Conservation (phyloP, 805 yeast species). For the Nakazawaea ernobii region DNA sequence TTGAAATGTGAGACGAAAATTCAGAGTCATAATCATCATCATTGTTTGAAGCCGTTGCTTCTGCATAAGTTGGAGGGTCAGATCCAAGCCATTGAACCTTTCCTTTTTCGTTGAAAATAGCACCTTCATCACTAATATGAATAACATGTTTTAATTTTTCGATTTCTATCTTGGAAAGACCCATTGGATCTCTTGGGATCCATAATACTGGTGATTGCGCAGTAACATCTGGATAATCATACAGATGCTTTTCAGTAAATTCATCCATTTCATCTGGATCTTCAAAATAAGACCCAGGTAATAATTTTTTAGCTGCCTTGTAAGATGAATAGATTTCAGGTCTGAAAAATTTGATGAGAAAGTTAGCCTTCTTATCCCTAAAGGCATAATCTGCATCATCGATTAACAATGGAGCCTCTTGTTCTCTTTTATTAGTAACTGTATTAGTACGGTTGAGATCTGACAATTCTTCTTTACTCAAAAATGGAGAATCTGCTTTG, state of each 20-base stretch:
- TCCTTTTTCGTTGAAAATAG: slow-evolving; percentile 50
- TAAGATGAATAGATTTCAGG: slow-evolving; percentile 51
- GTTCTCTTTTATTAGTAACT: slow-evolving; percentile 6
- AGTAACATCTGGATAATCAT: slow-evolving; percentile 67
- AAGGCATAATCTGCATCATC: slow-evolving; percentile 48
- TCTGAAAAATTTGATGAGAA: slow-evolving; percentile 42
- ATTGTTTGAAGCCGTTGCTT: neutral
- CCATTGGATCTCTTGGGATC: slow-evolving; percentile 90
- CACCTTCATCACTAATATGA: slow-evolving; percentile 61
- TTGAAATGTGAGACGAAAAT: neutral
- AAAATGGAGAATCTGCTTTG: slow-evolving; percentile 15
- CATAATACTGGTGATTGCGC: slow-evolving; percentile 73
- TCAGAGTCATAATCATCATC: neutral
- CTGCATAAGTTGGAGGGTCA: slow-evolving; percentile 35
- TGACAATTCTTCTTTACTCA: slow-evolving; percentile 13
- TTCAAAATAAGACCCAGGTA: slow-evolving; percentile 56
- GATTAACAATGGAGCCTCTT: slow-evolving; percentile 57
- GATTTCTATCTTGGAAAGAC: slow-evolving; percentile 61
- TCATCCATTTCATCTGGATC: slow-evolving; percentile 37
- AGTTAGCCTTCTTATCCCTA: slow-evolving; percentile 15
- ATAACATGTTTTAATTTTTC: slow-evolving; percentile 50
- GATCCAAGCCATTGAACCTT: slow-evolving; percentile 40
- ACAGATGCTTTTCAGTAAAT: slow-evolving; percentile 56
- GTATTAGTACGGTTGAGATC: neutral
- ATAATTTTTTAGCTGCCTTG: slow-evolving; percentile 39